phyloP scores from a whole-genome alignment of 495 filamentous ascomycete species.

The Penicillium roqueforti region DNA sequence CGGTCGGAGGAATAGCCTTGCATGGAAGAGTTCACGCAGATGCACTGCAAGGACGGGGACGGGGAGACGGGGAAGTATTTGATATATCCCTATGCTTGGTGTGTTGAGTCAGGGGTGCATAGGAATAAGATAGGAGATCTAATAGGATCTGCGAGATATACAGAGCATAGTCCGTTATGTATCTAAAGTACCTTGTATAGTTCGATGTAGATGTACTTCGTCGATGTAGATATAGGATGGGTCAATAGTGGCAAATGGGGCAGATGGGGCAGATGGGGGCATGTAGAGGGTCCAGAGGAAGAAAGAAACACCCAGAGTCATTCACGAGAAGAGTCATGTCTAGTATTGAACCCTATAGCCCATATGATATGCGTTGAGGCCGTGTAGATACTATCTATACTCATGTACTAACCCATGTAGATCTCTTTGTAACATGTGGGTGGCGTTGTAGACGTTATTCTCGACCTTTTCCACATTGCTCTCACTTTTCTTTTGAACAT shows the following conservation, averaged over 20 bases:
- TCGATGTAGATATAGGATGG: neutral
- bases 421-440: constrained; percentile 5
- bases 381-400: no score
- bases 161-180: no score
- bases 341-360: neutral
- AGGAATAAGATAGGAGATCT: neutral
- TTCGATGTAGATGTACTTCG: neutral
- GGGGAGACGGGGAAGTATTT: constrained; percentile 12
- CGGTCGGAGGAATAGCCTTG: constrained; percentile 13
- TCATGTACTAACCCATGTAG: neutral
- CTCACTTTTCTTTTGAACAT: neutral
- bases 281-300: constrained; percentile 1
- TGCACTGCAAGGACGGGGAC: constrained; percentile 19
- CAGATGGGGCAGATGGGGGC: constrained; percentile 1
- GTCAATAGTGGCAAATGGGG: constrained; percentile 10
- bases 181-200: neutral
- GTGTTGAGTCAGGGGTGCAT: neutral
- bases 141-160: neutral
- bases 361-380: no score
- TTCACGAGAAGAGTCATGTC: neutral
- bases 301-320: neutral
- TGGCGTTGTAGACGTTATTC: neutral
- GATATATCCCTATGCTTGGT: constrained; percentile 12
- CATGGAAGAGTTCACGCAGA: constrained; percentile 9
- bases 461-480: neutral